Base-by-base conservation (phyloP, 345 rosid genomes). In the Balakata baccata region DNA sequence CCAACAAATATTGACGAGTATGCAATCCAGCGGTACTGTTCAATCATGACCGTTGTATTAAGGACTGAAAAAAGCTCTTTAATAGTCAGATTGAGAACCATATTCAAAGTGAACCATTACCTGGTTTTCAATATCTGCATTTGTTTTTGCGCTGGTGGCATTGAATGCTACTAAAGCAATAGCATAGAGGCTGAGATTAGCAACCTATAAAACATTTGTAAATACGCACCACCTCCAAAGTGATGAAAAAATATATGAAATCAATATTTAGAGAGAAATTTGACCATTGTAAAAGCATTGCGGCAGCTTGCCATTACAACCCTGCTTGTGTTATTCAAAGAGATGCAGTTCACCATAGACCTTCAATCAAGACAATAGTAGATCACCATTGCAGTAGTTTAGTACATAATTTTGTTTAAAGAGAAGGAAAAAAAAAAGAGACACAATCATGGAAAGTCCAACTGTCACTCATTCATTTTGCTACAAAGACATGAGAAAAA, bases 21-120 rank as follows among this genome's bases (percentile, higher is more conserved):
- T 67, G 97, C 98, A 81, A 94, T 92, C 98, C 95, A 92, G 12
- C 94, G 91, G 75, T 92, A 94, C 96, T 94, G 96, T 64, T 62
- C 71, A 75, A 38, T 67, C 50, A 71, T 39, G 70, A 74, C 39
- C 45, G 77, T 64, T 47, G 66, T 73, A 72, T 76, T 68, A 70
- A 79, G 70, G 3, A 4, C 49, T 43, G 7, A 66, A 70, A 43
- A 17, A 66, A 76, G 47, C 7, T 74, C 62, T 39, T 45, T 43
- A 64, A 69, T 6, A 17, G 17, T 54, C 16, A 29, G 45, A 79
- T 29, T n/a, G 59, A 14, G 61, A 56, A 16, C n/a, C 43, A 49
- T 17, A 66, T 3, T 29, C 0, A 13, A 71, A 23, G 18, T 11
- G 54, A 69, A 22, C 72, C 66, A 51, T 61, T 80, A 92, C 97